Conservation (phyloP, 2,329 filamentous ascomycete species). For the Aspergillus ochraceoroseus region DNA sequence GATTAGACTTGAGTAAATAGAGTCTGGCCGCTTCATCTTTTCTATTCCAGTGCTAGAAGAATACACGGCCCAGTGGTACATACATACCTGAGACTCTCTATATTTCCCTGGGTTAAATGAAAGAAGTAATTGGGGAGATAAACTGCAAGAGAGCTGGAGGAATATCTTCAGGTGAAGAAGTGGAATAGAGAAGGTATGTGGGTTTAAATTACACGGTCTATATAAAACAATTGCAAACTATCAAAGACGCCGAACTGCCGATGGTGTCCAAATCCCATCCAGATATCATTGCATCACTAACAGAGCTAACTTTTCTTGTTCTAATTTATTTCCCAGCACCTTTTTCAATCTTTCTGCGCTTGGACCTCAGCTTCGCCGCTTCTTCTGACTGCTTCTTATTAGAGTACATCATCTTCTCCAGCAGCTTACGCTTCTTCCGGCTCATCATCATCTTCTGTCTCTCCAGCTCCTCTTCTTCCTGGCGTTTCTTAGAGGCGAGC, state of each 20-base stretch:
- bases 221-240: slow-evolving; percentile 7
- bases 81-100: no score
- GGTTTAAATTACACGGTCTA: no score
- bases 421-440: slow-evolving; percentile 94
- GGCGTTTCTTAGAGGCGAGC: slow-evolving; percentile 60
- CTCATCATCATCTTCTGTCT: slow-evolving; percentile 97
- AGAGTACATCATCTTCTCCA: slow-evolving; percentile 95
- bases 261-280: slow-evolving; percentile 19
- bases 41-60: no score
- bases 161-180: no score
- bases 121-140: no score
- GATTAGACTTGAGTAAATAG: no score
- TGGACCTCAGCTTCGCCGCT: slow-evolving; percentile 77
- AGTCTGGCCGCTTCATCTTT: no score
- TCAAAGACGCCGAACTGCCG: slow-evolving; percentile 19
- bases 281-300: slow-evolving; percentile 25
- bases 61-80: no score
- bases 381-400: slow-evolving; percentile 91
- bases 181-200: no score
- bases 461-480: slow-evolving; percentile 82
- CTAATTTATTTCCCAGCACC: slow-evolving; percentile 27
- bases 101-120: no score
- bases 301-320: slow-evolving; percentile 23
- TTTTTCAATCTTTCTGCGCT: slow-evolving; percentile 85
- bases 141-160: no score